These are phyloP conservation scores for Boletus sp. DNA, from an alignment of 768 basidiomycete genomes.

Conservation along the genomic window DNA sequence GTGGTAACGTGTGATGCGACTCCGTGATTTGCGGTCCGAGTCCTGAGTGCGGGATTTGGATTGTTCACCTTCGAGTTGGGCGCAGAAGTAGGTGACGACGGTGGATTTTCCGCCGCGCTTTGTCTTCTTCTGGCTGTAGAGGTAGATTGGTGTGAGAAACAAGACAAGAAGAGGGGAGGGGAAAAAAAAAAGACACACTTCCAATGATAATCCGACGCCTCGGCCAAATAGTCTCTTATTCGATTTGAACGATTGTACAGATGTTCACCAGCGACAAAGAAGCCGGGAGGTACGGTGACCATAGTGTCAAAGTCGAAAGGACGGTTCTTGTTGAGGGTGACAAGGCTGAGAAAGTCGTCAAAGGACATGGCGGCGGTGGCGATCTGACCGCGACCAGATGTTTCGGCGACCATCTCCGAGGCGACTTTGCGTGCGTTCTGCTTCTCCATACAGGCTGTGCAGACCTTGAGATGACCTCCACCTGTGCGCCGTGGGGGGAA, in stretches of 20 bases:
- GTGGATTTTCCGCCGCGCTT: constrained; percentile 35
- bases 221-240: constrained; percentile 33
- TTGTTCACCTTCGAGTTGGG: constrained; percentile 34
- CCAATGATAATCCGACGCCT: constrained; percentile 36
- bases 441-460: constrained; percentile 32
- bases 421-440: constrained; percentile 33
- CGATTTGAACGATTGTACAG: constrained; percentile 35
- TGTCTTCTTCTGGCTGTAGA: constrained; percentile 31
- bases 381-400: constrained; percentile 32
- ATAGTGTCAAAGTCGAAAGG: constrained; percentile 36
- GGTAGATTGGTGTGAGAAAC: not conserved
- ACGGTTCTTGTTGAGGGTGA: constrained; percentile 30
- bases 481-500: constrained; percentile 32
- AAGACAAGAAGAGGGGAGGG: not conserved
- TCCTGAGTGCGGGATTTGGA: constrained; percentile 34
- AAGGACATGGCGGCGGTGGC: constrained; percentile 34
- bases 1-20: constrained; percentile 33
- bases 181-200: constrained; percentile 23
- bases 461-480: constrained; percentile 32
- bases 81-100: constrained; percentile 35
- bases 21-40: constrained; percentile 33
- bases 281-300: constrained; percentile 32
- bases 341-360: constrained; percentile 33
- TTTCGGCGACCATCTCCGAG: constrained; percentile 27
- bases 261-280: constrained; percentile 32